These are phyloP conservation scores for Penicillium bialowiezense DNA, from an alignment of 495 filamentous ascomycete species.

Conservation along the genomic window DNA sequence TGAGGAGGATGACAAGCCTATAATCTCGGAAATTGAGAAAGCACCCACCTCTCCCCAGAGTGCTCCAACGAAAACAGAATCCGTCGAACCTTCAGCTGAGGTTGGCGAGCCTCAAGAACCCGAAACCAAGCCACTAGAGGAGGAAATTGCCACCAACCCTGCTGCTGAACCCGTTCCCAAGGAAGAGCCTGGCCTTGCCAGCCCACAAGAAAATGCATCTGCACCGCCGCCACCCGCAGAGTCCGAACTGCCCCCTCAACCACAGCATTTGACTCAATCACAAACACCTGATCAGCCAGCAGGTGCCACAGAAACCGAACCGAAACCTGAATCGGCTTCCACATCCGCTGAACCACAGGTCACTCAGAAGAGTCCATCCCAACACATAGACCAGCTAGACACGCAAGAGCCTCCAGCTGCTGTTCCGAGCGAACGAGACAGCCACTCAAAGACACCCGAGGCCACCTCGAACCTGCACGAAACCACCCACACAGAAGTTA, in stretches of 20 bases:
- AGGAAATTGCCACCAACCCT: neutral
- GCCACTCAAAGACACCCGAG: neutral
- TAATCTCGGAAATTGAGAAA: neutral
- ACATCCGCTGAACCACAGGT: neutral
- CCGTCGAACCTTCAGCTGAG: neutral
- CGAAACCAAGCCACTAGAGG: neutral
- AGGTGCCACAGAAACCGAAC: neutral
- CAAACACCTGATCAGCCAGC: neutral
- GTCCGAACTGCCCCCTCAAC: constrained; percentile 7
- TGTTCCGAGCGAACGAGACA: neutral
- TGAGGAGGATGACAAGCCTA: neutral
- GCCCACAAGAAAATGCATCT: neutral
- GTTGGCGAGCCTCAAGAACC: neutral
- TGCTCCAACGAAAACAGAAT: neutral
- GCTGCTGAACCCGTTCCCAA: neutral
- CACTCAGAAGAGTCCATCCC: neutral
- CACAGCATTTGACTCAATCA: constrained; percentile 1
- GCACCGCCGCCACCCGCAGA: constrained; percentile 1
- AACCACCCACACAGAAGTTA: neutral
- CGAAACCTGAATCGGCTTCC: neutral
- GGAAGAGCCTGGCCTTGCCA: neutral
- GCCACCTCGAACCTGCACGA: neutral
- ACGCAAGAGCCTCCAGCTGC: neutral
- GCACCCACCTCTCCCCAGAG: neutral
- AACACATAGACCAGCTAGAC: neutral